Conservation (phyloP, 1,284 basidiomycete species). For the Retiboletus flavoniger region DNA sequence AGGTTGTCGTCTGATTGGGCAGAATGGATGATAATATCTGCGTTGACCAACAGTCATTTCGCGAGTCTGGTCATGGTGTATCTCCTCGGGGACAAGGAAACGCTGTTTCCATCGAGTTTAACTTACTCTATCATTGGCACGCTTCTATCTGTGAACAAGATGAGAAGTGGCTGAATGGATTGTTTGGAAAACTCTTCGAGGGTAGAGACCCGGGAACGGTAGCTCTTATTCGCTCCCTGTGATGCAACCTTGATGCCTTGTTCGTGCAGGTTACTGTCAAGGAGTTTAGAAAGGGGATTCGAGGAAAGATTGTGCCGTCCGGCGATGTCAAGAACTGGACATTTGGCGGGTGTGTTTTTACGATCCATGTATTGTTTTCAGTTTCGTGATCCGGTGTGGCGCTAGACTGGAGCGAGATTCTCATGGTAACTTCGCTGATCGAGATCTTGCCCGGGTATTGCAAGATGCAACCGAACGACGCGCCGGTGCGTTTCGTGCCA, state of each 20-base stretch:
- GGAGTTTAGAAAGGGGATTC: constrained; percentile 44
- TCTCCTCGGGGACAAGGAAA: constrained; percentile 71
- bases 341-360: constrained; percentile 48
- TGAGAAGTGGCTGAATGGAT: constrained; percentile 54
- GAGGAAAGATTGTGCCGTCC: constrained; percentile 37
- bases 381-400: neutral
- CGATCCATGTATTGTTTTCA: neutral
- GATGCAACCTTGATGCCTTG: constrained; percentile 9
- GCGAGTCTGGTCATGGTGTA: constrained; percentile 23
- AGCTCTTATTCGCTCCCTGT: constrained; percentile 5
- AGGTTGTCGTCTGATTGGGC: constrained; percentile 6
- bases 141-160: constrained; percentile 61
- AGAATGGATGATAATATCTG: neutral
- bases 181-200: constrained; percentile 48
- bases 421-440: constrained; percentile 65
- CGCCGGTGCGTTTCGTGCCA: constrained; percentile 75
- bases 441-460: constrained; percentile 64
- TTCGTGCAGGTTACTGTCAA: constrained; percentile 39
- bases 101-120: constrained; percentile 72
- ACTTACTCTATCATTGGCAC: constrained; percentile 76
- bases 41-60: constrained; percentile 18
- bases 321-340: constrained; percentile 46
- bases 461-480: constrained; percentile 63
- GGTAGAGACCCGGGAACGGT: constrained; percentile 43
- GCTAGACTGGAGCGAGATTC: constrained; percentile 50